Conservation (phyloP, 306 rosid species). For the Calophaca sinica region DNA sequence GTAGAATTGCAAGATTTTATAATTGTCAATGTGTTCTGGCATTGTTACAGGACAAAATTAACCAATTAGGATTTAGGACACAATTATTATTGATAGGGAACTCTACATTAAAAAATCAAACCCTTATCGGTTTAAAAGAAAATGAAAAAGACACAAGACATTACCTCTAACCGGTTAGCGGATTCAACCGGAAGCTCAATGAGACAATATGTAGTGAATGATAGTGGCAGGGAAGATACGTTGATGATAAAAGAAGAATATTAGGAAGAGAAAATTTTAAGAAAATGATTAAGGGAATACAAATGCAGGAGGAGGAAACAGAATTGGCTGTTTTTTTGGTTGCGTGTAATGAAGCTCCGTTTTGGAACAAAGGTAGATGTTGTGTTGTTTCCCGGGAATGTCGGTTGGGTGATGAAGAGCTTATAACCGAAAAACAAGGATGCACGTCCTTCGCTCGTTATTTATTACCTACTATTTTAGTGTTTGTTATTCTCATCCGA, state of each 20-base stretch:
- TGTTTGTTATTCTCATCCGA: conserved; percentile 21
- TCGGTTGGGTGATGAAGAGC: conserved; percentile 39
- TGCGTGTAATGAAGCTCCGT: conserved; percentile 3
- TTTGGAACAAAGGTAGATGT: conserved; percentile 42
- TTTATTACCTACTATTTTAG: conserved; percentile 34
- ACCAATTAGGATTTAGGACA: too few species aligned
- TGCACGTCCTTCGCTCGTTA: conserved; percentile 45
- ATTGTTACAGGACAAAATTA: background rate
- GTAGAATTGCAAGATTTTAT: background rate
- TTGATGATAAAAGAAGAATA: conserved; percentile 6
- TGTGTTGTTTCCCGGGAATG: conserved; percentile 44
- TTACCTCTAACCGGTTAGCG: conserved; percentile 33
- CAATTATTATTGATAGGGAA: background rate
- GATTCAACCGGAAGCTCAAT: conserved; percentile 29
- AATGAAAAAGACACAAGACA: background rate
- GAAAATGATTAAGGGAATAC: background rate
- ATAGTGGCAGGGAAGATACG: conserved; percentile 10
- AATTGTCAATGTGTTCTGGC: conserved; percentile 12
- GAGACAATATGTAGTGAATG: conserved; percentile 6
- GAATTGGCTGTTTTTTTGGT: background rate
- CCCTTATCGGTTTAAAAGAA: background rate
- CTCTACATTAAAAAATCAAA: background rate
- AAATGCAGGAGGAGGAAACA: conserved; percentile 43
- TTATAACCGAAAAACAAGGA: conserved; percentile 38
- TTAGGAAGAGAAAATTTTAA: background rate